Evolutionary conservation across 768 basidiomycete species (phyloP).

Genomic region (Sarcomyxa edulis): DNA sequence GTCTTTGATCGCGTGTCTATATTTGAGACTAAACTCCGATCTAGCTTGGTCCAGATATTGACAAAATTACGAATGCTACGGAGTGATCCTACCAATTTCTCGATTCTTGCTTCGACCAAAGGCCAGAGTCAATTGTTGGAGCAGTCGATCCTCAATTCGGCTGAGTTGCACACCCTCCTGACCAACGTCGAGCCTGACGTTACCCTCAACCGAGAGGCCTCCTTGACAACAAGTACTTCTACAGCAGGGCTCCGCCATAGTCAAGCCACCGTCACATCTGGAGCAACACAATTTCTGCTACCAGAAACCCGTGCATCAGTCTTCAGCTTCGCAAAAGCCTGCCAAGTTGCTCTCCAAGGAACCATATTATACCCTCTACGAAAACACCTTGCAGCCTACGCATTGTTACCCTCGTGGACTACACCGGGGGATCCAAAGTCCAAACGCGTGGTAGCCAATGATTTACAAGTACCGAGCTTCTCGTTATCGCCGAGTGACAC

Average conservation of each 20-base stretch:
- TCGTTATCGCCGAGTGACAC: constrained; percentile 88
- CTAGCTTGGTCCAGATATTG: constrained; percentile 53
- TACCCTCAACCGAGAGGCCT: constrained; percentile 17
- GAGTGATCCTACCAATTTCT: constrained; percentile 47
- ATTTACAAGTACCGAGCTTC: constrained; percentile 81
- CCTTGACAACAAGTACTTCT: constrained; percentile 23
- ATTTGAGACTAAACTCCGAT: constrained; percentile 70
- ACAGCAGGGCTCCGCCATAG: constrained; percentile 24
- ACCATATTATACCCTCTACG: constrained; percentile 83
- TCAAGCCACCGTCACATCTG: constrained; percentile 14
- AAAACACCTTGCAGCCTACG: constrained; percentile 66
- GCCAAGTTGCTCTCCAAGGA: constrained; percentile 74
- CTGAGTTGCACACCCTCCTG: constrained; percentile 62
- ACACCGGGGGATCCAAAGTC: constrained; percentile 43
- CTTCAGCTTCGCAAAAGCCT: constrained; percentile 59
- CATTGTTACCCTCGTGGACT: constrained; percentile 64
- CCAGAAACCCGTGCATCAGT: constrained; percentile 49
- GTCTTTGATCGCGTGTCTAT: constrained; percentile 59
- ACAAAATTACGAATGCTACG: constrained; percentile 52
- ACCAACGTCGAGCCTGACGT: constrained; percentile 44
- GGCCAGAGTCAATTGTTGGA: constrained; percentile 73
- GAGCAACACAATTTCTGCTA: constrained; percentile 39
- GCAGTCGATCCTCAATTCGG: constrained; percentile 82
- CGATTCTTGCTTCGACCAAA: constrained; percentile 48
- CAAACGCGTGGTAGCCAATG: constrained; percentile 39